Base-by-base conservation (phyloP, 2,329 filamentous ascomycete genomes). In the Aspergillus sp. region DNA sequence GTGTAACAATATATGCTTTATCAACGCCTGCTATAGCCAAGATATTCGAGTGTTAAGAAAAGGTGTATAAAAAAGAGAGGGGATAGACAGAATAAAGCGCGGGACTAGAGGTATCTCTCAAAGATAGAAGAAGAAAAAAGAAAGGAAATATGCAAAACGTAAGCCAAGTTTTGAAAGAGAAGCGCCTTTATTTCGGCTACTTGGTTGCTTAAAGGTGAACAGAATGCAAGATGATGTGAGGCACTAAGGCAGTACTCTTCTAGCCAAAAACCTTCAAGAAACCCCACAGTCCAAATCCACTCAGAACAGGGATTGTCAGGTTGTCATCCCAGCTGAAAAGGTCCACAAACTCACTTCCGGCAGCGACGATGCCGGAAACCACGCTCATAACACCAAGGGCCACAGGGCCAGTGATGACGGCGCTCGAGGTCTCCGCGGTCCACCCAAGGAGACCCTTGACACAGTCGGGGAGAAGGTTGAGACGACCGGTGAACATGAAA, bases 251-350 rank as follows among this genome's bases (percentile, higher is more conserved):
- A 39, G 44, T 38, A 38, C 12, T 13, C 4, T 27, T 47, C 56
- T 50, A 66, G 30, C 84, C 85, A 75, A 96, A 96, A 39, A 90
- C 66, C 71, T 87, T 94, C 57, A 97, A 76, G 65, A 98, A 96
- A 0, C 85, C 86, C 85, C 88, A 95, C 48, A 98, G 82, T 6
- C 90, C 90, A 37, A 89, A 69, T 26, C 90, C 90, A 62, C 89
- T 95, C 39, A 98, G 75, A 27, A 95, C 82, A 2, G 93, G 93
- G 66, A 98, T 98, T 39, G 91, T 97, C 57, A 98, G 74, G 68
- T 98, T 98, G 70, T 98, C 93, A 61, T 98, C 93, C 86, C 89
- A 90, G 38, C 90, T 88, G 64, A 90, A 96, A 0, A 97, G 61
- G 69, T 98, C 90, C 37, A 95, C 77, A 11, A 91, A 86, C 69